Evolutionary conservation across 2,329 filamentous ascomycete genomes (phyloP).

Genomic region (Fusarium sp.): DNA sequence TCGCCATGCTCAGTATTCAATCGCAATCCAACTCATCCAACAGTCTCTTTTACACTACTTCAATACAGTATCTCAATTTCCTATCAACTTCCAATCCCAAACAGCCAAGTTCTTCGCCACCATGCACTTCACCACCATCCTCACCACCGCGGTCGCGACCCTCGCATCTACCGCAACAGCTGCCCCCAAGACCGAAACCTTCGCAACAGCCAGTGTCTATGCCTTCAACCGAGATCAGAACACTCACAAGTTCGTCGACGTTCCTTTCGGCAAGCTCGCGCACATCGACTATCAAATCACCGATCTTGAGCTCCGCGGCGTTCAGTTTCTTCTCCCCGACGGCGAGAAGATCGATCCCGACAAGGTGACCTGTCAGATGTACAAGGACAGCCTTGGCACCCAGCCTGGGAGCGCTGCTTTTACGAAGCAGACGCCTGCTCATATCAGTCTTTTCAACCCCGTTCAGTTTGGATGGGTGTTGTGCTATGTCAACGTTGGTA

Average conservation of each 20-base stretch:
- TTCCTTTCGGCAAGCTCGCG: not conserved
- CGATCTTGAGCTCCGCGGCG: not conserved
- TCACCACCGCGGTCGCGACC: not conserved
- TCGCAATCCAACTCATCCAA: not conserved
- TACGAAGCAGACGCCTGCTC: not conserved
- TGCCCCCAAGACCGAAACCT: not conserved
- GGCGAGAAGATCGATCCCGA: not conserved
- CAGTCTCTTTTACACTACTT: not conserved
- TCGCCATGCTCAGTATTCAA: fast-evolving
- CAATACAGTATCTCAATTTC: fast-evolving
- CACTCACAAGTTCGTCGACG: not conserved
- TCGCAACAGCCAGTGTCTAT: not conserved
- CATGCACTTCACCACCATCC: not conserved
- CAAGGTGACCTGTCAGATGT: slow-evolving; percentile 31
- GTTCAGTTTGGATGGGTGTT: not conserved
- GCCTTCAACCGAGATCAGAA: not conserved
- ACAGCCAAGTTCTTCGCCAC: fast-evolving
- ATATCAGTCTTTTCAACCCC: not conserved
- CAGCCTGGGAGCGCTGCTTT: slow-evolving; percentile 27
- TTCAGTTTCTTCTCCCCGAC: not conserved
- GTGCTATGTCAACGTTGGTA: not conserved
- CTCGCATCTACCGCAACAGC: not conserved
- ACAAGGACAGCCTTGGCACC: slow-evolving; percentile 30
- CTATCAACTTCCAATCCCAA: not conserved
- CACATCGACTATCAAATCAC: not conserved